Evolutionary conservation across 179 eudicot species (phyloP).

Genomic region (Dionaea muscipula): DNA sequence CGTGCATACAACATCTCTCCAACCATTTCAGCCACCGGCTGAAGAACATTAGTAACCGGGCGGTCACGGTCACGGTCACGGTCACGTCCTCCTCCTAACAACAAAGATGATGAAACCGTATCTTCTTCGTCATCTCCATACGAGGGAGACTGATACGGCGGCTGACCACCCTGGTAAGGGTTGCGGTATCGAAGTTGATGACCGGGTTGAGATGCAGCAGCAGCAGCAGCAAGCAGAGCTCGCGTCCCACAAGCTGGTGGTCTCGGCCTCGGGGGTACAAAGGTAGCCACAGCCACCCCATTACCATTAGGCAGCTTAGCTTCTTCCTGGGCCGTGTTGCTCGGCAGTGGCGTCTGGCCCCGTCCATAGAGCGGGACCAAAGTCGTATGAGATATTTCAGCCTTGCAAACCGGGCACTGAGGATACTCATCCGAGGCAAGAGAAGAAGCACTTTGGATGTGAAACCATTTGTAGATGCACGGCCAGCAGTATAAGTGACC

Average conservation of each 20-base stretch:
- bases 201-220: slow-evolving; percentile 24
- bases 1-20: slow-evolving; percentile 69
- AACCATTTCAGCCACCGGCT: slow-evolving; percentile 42
- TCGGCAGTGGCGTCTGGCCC: slow-evolving; percentile 33
- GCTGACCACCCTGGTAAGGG: slow-evolving; percentile 33
- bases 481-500: slow-evolving; percentile 91
- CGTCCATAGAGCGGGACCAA: slow-evolving; percentile 69
- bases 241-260: slow-evolving; percentile 57
- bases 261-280: slow-evolving; percentile 74
- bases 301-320: slow-evolving; percentile 12
- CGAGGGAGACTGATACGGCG: background rate
- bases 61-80: too few relatives aligned
- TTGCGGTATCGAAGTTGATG: slow-evolving; percentile 27
- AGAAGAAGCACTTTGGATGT: slow-evolving; percentile 34
- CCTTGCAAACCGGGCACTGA: slow-evolving; percentile 79
- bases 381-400: slow-evolving; percentile 54
- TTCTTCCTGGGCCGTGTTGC: slow-evolving; percentile 14
- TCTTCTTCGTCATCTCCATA: slow-evolving; percentile 18
- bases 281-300: slow-evolving; percentile 10
- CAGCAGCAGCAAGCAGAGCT: slow-evolving; percentile 21
- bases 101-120: slow-evolving; percentile 19
- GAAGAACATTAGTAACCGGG: slow-evolving; percentile 16
- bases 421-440: slow-evolving; percentile 44
- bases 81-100: slow-evolving; percentile 16
- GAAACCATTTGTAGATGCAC: slow-evolving; percentile 82